These are phyloP conservation scores for Pyrus communis DNA, from an alignment of 306 rosid species.

Conservation along the genomic window DNA sequence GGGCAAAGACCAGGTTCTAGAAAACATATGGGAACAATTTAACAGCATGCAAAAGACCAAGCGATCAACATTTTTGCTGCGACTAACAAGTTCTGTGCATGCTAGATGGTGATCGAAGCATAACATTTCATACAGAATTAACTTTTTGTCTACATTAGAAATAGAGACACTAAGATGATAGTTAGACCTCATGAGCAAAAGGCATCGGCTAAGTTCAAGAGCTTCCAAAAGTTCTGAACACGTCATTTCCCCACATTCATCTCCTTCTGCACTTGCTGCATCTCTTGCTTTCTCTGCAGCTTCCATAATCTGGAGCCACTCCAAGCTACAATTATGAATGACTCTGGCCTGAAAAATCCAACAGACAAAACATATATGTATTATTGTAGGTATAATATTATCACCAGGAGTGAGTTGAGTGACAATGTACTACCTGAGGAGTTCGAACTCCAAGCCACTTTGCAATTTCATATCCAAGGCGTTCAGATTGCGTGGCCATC, in stretches of 20 bases:
- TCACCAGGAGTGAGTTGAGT: background rate
- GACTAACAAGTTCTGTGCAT: background rate
- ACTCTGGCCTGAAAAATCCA: slow-evolving; percentile 69
- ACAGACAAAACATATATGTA: background rate
- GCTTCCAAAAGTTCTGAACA: slow-evolving; percentile 95
- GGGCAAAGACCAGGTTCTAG: background rate
- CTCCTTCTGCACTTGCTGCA: slow-evolving; percentile 56
- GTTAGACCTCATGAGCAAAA: slow-evolving; percentile 70
- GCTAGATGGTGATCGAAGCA: slow-evolving; percentile 3
- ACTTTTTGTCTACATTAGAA: background rate
- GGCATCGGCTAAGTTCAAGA: slow-evolving; percentile 91
- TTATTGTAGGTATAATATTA: slow-evolving; percentile 1
- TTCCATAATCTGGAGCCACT: slow-evolving; percentile 91
- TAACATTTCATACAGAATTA: slow-evolving; percentile 9
- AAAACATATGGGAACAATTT: background rate
- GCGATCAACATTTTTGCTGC: background rate
- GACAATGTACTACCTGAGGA: slow-evolving; percentile 60
- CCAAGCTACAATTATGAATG: slow-evolving; percentile 67
- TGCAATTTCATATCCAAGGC: slow-evolving; percentile 88
- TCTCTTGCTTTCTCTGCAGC: slow-evolving; percentile 86
- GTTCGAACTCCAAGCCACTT: slow-evolving; percentile 80
- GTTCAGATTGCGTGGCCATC: slow-evolving; percentile 94
- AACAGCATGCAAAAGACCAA: background rate
- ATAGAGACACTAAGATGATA: slow-evolving; percentile 6
- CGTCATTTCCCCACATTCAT: slow-evolving; percentile 75